These are phyloP conservation scores for Geranium incanum DNA, from an alignment of 441 rosid genomes.

Conservation along the genomic window DNA sequence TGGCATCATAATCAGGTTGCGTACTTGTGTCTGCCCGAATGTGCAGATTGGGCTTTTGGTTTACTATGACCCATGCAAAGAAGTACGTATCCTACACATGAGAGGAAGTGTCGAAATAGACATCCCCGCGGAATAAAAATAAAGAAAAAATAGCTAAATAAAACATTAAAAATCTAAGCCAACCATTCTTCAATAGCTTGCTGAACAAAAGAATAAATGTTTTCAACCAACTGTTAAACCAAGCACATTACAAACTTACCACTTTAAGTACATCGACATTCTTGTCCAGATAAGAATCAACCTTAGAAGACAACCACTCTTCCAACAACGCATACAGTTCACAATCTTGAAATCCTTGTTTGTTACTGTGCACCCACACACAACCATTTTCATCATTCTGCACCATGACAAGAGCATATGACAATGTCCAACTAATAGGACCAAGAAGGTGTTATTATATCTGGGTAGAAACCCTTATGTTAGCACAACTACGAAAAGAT, in stretches of 20 bases:
- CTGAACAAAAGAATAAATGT: not conserved
- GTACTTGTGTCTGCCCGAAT: too few species aligned
- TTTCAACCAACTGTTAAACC: slow-evolving; percentile 1
- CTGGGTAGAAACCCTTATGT: not conserved
- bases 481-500: not conserved
- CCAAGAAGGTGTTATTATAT: not conserved
- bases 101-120: too few species aligned
- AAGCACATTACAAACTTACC: slow-evolving; percentile 18
- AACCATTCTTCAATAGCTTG: not conserved
- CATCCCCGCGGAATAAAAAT: too few species aligned
- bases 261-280: slow-evolving; percentile 24
- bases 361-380: slow-evolving; percentile 29
- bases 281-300: slow-evolving; percentile 29
- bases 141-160: too few species aligned
- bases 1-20: too few species aligned
- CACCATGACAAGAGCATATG: not conserved
- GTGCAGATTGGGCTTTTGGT: too few species aligned
- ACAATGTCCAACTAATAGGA: not conserved
- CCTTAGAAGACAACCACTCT: slow-evolving; percentile 28
- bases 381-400: slow-evolving; percentile 28
- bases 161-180: not conserved
- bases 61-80: too few species aligned
- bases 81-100: too few species aligned
- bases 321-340: slow-evolving; percentile 29
- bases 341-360: slow-evolving; percentile 36